Evolutionary conservation across 2,329 filamentous ascomycete species (phyloP), one percentile per base, ranked within the genome.

Genomic region (Apiospora sp.): DNA sequence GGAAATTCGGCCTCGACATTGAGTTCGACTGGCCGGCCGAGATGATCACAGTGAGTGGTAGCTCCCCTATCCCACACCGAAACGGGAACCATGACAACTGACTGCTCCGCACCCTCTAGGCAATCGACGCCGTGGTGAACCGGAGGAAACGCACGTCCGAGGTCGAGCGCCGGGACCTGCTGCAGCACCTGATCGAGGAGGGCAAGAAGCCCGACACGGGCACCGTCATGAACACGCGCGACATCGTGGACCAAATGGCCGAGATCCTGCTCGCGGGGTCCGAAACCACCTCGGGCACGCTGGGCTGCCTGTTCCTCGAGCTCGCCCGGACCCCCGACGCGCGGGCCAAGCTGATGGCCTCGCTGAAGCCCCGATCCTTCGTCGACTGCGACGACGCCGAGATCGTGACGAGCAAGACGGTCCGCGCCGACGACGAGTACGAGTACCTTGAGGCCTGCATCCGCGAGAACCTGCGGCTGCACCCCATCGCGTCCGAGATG

Each of bases 11-110:
- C 4, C 54, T 75, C 30, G 73, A 75, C 68, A 48, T 76, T n/a
- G 49, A 77, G 24, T 75, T 76, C 46, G 74, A 76, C 71, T 75
- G 75, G 75, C 72, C 74, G 1, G 68, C 72, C 22, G 70, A 77
- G 73, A 74, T 75, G 75, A 74, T 69, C 30, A 51, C 46, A 16
- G 68, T 69, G 13, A 46, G 43, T 30, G 7, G 7, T 5, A 3
- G 5, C 8, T 16, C 41, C 0, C n/a, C 0, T 14, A 0, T 13
- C 30, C n/a, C n/a, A n/a, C n/a, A n/a, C 37, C 37, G 8, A 41
- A 41, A 10, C 37, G 2, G 1, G 37, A 41, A 13, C 16, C 16
- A 7, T 22, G 16, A 6, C 7, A 16, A 4, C 54, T 61, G 16
- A 61, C 19, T 7, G 3, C 22, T 12, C 16, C 19, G 7, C 27